These are phyloP conservation scores for Beauveria sp. DNA, from an alignment of 2,329 filamentous ascomycete genomes.

Conservation along the genomic window DNA sequence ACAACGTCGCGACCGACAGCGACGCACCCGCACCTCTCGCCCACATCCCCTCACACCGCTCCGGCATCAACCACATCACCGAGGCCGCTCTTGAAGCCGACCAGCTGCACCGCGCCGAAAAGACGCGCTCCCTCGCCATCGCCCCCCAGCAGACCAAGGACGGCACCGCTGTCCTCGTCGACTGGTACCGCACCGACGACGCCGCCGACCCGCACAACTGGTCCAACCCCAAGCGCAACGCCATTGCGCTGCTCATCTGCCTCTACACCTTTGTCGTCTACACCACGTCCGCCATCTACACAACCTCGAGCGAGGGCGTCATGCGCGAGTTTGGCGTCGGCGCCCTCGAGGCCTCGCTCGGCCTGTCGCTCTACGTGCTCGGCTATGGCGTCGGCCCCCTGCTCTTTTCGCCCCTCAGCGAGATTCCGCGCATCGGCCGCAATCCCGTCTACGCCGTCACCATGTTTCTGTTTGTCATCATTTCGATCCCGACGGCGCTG, in stretches of 20 bases:
- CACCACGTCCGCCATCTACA: conserved; percentile 40
- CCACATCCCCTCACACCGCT: not conserved
- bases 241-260: conserved; percentile 38
- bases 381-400: conserved; percentile 58
- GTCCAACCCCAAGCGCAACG: conserved; percentile 33
- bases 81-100: conserved; percentile 30
- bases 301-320: conserved; percentile 38
- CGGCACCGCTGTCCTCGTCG: conserved; percentile 42
- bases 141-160: conserved; percentile 41
- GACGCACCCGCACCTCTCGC: not conserved
- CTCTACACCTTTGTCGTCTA: conserved; percentile 56
- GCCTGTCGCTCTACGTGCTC: conserved; percentile 55
- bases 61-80: conserved; percentile 18
- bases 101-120: conserved; percentile 29
- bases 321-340: conserved; percentile 45
- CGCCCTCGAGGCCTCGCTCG: conserved; percentile 44
- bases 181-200: conserved; percentile 49
- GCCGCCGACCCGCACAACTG: conserved; percentile 49
- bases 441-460: conserved; percentile 62
- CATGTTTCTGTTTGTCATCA: conserved; percentile 60
- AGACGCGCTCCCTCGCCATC: conserved; percentile 40
- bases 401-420: conserved; percentile 57
- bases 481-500: conserved; percentile 57
- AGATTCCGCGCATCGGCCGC: conserved; percentile 59
- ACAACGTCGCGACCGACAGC: not conserved